Evolutionary conservation across 2,329 filamentous ascomycete genomes (phyloP).

Genomic region (Grosmannia clavigera): DNA sequence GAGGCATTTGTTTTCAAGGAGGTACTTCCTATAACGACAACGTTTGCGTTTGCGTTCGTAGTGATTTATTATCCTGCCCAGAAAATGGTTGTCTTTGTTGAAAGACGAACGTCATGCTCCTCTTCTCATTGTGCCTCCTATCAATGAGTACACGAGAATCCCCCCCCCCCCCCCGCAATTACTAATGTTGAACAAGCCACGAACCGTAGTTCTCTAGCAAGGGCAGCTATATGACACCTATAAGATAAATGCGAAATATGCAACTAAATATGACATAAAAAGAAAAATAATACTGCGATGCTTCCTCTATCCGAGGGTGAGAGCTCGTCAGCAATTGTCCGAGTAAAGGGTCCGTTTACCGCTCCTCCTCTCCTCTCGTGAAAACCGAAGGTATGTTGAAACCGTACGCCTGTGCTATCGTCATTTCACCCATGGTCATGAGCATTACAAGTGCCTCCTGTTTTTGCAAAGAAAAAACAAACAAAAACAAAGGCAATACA

Average conservation of each 20-base stretch:
- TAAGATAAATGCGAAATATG: not conserved
- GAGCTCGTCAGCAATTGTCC: not conserved
- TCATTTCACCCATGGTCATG: conserved; percentile 8
- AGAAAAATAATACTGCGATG: not conserved
- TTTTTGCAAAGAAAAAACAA: not conserved
- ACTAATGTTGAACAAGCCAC: conserved; percentile 1
- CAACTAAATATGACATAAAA: not conserved
- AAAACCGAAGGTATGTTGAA: conserved; percentile 15
- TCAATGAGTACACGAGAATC: not conserved
- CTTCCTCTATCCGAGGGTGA: not conserved
- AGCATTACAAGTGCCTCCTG: conserved; percentile 9
- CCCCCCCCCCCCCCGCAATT: not conserved
- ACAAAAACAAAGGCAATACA: not conserved
- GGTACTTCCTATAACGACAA: not conserved
- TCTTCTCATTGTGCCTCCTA: not conserved
- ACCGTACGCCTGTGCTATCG: conserved; percentile 15
- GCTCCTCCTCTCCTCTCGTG: not conserved
- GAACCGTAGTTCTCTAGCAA: not conserved
- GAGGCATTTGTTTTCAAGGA: too few species aligned
- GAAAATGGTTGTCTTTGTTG: not conserved
- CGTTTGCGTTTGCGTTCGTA: not conserved
- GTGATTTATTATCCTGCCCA: not conserved
- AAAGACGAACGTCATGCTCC: not conserved
- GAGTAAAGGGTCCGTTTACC: not conserved
- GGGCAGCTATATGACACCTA: not conserved